Conservation (phyloP, 2,329 filamentous ascomycete species). For the Elsinoe fawcettii region DNA sequence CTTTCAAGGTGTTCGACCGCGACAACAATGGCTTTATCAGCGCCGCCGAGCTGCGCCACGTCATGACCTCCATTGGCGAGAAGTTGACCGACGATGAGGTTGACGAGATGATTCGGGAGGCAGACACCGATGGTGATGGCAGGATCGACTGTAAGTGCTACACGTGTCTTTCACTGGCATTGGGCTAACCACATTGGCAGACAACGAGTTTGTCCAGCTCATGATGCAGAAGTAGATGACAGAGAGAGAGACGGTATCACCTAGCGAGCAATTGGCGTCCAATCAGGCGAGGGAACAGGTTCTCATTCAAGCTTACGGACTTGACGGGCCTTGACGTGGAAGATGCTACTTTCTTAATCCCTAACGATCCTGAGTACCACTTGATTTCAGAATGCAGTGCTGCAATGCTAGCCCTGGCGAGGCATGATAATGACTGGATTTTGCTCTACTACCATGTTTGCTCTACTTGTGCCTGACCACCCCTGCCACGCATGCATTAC, state of each 20-base stretch:
- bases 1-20: conserved; percentile 60
- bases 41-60: conserved; percentile 52
- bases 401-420: background rate
- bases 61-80: conserved; percentile 59
- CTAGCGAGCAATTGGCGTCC: conserved; percentile 11
- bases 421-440: background rate
- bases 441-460: background rate
- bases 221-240: conserved; percentile 47
- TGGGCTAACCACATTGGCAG: conserved; percentile 27
- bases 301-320: conserved; percentile 9
- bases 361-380: conserved; percentile 13
- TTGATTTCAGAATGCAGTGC: conserved; percentile 1
- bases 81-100: conserved; percentile 57
- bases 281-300: conserved; percentile 12
- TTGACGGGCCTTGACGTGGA: background rate
- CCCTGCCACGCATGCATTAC: too few species aligned
- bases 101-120: conserved; percentile 58
- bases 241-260: background rate
- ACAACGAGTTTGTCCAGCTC: conserved; percentile 50
- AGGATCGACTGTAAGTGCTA: conserved; percentile 53
- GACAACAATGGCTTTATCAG: conserved; percentile 60
- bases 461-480: too few species aligned
- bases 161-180: background rate
- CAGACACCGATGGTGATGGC: conserved; percentile 57
- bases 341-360: conserved; percentile 9